These are phyloP conservation scores for Toxoplasma gondii DNA, from an alignment of 169 alveolate species.

Conservation along the genomic window DNA sequence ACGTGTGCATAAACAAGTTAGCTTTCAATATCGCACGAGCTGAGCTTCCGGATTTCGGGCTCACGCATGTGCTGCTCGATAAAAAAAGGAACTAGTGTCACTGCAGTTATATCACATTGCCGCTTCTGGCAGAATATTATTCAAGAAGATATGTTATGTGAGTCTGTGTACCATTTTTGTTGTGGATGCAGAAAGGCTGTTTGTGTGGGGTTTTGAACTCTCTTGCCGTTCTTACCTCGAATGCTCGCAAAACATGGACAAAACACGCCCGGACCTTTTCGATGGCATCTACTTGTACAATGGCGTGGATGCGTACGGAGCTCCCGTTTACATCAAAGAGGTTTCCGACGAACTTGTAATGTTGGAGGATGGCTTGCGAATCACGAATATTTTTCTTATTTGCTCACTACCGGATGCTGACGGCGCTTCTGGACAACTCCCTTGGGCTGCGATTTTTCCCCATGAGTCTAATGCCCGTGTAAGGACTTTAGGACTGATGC, in stretches of 20 bases:
- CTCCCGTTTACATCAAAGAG: not conserved
- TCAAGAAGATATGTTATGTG: no score
- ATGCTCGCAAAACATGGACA: not conserved
- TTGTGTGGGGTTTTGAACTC: constrained; percentile 13
- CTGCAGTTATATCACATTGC: no score
- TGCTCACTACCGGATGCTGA: not conserved
- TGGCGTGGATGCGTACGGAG: not conserved
- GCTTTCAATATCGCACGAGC: no score
- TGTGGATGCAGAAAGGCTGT: not conserved
- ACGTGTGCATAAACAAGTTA: no score
- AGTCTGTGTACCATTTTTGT: no score
- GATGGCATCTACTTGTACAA: not conserved
- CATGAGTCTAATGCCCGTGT: not conserved
- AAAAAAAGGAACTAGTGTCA: not conserved
- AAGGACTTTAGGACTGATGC: not conserved
- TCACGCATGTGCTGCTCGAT: not conserved
- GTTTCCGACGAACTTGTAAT: not conserved
- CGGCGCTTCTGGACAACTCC: not conserved
- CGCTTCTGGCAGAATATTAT: no score
- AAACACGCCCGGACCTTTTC: not conserved
- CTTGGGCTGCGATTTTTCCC: constrained; percentile 13
- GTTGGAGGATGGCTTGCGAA: not conserved
- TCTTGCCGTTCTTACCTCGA: not conserved
- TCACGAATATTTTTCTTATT: not conserved
- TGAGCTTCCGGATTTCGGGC: no score